Base-by-base conservation (phyloP, 352 stramenopile species). In the Globisporangium ultimum region DNA sequence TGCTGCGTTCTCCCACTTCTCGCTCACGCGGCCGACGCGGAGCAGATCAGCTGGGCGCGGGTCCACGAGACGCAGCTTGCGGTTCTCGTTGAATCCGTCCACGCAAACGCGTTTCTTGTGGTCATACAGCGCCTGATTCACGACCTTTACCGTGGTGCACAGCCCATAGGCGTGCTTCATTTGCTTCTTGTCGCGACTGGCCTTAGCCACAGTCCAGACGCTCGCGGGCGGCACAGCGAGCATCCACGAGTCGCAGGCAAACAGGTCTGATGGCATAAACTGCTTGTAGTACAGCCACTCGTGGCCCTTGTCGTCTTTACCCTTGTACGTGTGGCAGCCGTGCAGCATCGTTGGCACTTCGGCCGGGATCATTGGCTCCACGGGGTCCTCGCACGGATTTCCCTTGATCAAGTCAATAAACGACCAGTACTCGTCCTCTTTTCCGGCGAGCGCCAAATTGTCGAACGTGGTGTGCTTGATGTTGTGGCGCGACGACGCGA, bases 201-300 rank as follows among this genome's bases (percentile, higher is more conserved):
- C 55, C 64, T 89, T 85, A 14, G 79, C 79, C 21, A 81, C 55
- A 13, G 74, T 77, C 84, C 84, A 94, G 10, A 92, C 55, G 7
- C 72, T 78, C 20, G 70, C 55, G 0, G 81, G 81, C 12, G 84
- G 82, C 18, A 74, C 34, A 1, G 80, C 71, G 47, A 94, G 62
- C 22, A 92, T 60, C 82, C 82, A 94, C 55, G 84, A 76, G 53
- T 94, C 82, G 52, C 84, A 94, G 20, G 79, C 63, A 53, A 94
- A 92, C 34, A 92, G 28, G 34, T 94, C 72, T 38, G 78, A 71
- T 10, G 84, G 84, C 62, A 94, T 74, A 32, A 86, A 66, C 38
- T 76, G 60, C 58, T 76, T 77, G 70, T 87, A 78, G 59, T 81
- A 90, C 3, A 85, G 58, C 84, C 82, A 92, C 50, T 84, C 70